Evolutionary conservation across 2,329 filamentous ascomycete species (phyloP).

Genomic region (Metarhizium sp.): DNA sequence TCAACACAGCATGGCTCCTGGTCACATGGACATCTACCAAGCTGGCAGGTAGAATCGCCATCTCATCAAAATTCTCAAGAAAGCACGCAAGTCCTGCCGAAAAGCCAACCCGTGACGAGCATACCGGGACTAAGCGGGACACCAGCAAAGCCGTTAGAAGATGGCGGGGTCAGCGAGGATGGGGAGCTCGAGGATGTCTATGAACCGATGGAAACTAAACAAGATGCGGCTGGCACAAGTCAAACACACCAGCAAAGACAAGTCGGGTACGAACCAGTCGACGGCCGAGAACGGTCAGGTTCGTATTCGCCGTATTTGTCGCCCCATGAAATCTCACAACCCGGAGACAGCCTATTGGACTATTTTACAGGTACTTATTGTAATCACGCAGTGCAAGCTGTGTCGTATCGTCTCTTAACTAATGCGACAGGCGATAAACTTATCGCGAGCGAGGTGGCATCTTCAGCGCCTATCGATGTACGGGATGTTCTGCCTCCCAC

Average conservation of each 20-base stretch:
- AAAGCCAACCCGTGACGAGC: background rate
- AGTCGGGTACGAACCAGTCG: background rate
- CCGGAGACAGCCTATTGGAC: background rate
- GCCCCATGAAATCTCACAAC: slow-evolving; percentile 30
- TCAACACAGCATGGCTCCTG: slow-evolving; percentile 11
- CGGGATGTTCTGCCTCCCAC: background rate
- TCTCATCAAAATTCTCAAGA: background rate
- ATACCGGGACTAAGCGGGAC: slow-evolving; percentile 2
- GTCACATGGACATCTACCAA: slow-evolving; percentile 2
- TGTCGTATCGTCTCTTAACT: background rate
- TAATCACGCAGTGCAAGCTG: background rate
- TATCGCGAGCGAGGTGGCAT: background rate
- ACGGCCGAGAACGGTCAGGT: slow-evolving; percentile 32
- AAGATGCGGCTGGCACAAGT: background rate
- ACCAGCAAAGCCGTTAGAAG: slow-evolving; percentile 37
- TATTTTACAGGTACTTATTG: background rate
- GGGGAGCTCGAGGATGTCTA: slow-evolving; percentile 48
- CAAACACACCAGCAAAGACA: background rate
- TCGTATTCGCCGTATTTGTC: slow-evolving; percentile 46
- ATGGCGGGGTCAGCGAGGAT: slow-evolving; percentile 68
- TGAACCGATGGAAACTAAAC: slow-evolving; percentile 25
- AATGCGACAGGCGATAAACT: background rate
- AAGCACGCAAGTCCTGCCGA: background rate
- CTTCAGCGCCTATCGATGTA: background rate
- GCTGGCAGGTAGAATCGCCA: background rate